These are phyloP conservation scores for Phytophthora pistaciae DNA, from an alignment of 352 stramenopile genomes.

Conservation along the genomic window DNA sequence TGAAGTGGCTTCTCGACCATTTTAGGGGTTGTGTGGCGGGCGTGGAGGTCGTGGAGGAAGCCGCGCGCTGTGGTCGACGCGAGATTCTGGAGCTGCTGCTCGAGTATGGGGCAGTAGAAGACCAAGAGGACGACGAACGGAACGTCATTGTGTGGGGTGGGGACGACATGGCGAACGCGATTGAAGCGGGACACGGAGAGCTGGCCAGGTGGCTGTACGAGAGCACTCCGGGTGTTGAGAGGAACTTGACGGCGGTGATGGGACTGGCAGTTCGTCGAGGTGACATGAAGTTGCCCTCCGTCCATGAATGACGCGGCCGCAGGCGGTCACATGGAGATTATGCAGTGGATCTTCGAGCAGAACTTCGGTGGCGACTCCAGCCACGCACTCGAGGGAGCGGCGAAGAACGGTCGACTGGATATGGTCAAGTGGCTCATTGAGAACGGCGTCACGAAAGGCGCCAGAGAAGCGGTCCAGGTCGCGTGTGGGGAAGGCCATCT, in stretches of 20 bases:
- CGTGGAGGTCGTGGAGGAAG: constrained; percentile 24
- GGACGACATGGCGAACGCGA: constrained; percentile 19
- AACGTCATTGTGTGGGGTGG: constrained; percentile 21
- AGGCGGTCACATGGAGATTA: constrained; percentile 15
- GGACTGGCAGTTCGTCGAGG: constrained; percentile 2
- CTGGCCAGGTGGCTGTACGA: constrained; percentile 19
- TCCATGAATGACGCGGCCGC: constrained; percentile 20
- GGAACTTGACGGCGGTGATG: constrained; percentile 3
- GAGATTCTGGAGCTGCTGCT: constrained; percentile 23
- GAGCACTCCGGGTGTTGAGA: constrained; percentile 4
- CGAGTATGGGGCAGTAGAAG: constrained; percentile 1
- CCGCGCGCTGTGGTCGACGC: constrained; percentile 12
- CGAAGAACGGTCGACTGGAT: constrained; percentile 16
- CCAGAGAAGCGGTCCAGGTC: constrained; percentile 7
- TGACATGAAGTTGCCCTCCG: constrained; percentile 3
- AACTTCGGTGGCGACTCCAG: not conserved
- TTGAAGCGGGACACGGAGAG: constrained; percentile 7
- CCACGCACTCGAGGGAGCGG: constrained; percentile 8
- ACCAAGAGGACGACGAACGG: not conserved
- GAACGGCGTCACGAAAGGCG: constrained; percentile 6
- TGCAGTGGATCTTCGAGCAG: constrained; percentile 21
- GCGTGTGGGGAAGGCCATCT: constrained; percentile 14
- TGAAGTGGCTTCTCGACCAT: constrained; percentile 22
- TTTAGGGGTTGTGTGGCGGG: constrained; percentile 17
- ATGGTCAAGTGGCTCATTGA: constrained; percentile 19